These are phyloP conservation scores for Coleophoma cylindrospora DNA, from an alignment of 2,329 filamentous ascomycete species.

Conservation along the genomic window DNA sequence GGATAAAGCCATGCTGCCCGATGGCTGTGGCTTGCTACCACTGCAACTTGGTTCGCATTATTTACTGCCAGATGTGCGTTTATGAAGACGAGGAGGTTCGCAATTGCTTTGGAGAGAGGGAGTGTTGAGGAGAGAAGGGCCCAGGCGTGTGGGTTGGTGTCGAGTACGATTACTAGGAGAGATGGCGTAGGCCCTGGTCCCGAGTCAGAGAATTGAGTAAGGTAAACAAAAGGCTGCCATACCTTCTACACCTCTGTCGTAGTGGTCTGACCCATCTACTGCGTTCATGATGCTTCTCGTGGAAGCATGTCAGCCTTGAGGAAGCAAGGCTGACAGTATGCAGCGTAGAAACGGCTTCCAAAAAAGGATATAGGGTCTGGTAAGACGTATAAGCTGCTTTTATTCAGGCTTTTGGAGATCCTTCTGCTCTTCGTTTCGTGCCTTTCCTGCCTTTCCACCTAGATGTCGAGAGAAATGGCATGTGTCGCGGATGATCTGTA, in stretches of 20 bases:
- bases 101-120: constrained; percentile 77
- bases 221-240: constrained; percentile 15
- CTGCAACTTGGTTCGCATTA: constrained; percentile 86
- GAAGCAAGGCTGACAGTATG: background rate
- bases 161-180: constrained; percentile 83
- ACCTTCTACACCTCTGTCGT: constrained; percentile 41
- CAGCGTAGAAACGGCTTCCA: too few species aligned
- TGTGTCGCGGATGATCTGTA: too few species aligned
- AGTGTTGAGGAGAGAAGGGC: constrained; percentile 69
- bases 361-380: too few species aligned
- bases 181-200: constrained; percentile 59
- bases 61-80: constrained; percentile 95
- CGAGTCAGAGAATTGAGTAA: constrained; percentile 7
- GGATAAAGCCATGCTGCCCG: constrained; percentile 90
- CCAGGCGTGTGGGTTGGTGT: constrained; percentile 97
- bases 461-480: too few species aligned
- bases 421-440: too few species aligned
- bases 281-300: constrained; percentile 49
- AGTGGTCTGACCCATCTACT: constrained; percentile 57
- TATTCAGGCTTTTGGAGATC: too few species aligned
- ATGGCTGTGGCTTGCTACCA: constrained; percentile 85
- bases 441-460: too few species aligned
- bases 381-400: too few species aligned
- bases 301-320: constrained; percentile 13
- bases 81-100: constrained; percentile 90